These are phyloP conservation scores for Angomonas deanei DNA, from an alignment of 208 protist species.

Conservation along the genomic window DNA sequence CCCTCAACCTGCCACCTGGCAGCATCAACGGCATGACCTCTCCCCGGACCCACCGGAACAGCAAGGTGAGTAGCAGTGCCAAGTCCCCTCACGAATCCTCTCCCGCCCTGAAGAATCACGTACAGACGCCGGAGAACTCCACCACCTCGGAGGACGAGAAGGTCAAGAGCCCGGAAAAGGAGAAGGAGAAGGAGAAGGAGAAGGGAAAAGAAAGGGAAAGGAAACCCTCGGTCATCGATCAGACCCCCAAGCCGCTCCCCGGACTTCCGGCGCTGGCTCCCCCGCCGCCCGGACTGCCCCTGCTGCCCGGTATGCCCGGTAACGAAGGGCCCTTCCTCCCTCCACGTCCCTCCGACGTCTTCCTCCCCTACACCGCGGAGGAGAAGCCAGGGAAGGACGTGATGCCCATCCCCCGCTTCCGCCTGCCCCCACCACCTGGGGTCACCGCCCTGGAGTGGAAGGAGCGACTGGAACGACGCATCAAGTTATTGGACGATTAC, in stretches of 20 bases:
- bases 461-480: constrained; percentile 16
- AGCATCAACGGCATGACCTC: neutral
- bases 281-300: constrained; percentile 18
- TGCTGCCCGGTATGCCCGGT: constrained; percentile 47
- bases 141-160: neutral
- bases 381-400: constrained; percentile 7
- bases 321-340: constrained; percentile 43
- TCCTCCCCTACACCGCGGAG: constrained; percentile 2
- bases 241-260: constrained; percentile 12
- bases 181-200: constrained; percentile 1
- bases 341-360: neutral
- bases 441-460: constrained; percentile 29
- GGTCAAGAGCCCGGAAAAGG: neutral
- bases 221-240: neutral
- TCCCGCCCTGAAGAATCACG: neutral
- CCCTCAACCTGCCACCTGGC: neutral
- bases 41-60: neutral
- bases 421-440: constrained; percentile 31
- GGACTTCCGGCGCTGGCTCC: constrained; percentile 28
- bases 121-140: neutral
- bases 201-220: neutral
- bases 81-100: neutral
- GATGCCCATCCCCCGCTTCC: constrained; percentile 23
- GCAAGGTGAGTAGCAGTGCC: constrained; percentile 1
- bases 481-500: constrained; percentile 10